A percentile compares a stretch with the other conserved stretches of the same genome.
phyloP scores from a whole-genome alignment of 208 protist genomes.

The Balamuthia mandrillaris region DNA sequence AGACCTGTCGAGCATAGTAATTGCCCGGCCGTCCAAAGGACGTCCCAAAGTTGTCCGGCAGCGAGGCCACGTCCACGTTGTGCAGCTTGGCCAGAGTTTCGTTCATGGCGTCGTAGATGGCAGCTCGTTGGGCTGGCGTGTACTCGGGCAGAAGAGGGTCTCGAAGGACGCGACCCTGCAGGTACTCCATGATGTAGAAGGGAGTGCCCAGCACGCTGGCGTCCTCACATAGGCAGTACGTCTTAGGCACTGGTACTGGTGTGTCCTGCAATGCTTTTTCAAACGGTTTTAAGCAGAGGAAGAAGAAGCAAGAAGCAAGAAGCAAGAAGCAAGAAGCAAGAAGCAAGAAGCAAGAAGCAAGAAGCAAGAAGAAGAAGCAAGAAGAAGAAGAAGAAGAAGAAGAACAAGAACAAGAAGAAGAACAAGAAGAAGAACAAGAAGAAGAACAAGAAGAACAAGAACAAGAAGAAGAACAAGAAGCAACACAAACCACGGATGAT shows the following conservation, averaged over 20 bases:
- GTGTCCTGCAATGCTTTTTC: neutral
- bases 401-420: too few relatives aligned
- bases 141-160: slow-evolving; percentile 34
- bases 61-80: neutral
- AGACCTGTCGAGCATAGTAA: slow-evolving; percentile 39
- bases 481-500: slow-evolving; percentile 56
- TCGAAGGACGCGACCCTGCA: slow-evolving; percentile 62
- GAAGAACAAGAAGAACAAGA: too few relatives aligned
- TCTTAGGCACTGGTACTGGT: neutral
- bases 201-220: slow-evolving; percentile 68
- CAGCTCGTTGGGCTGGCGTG: neutral
- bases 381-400: too few relatives aligned
- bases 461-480: too few relatives aligned
- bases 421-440: too few relatives aligned
- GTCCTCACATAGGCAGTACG: too few relatives aligned
- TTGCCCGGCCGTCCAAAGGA: slow-evolving; percentile 16
- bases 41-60: neutral
- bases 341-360: too few relatives aligned
- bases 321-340: too few relatives aligned
- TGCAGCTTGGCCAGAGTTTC: neutral
- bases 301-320: too few relatives aligned
- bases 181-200: slow-evolving; percentile 76
- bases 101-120: slow-evolving; percentile 42
- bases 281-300: too few relatives aligned
- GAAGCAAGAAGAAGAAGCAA: too few relatives aligned